phyloP scores from a whole-genome alignment of 2,329 filamentous ascomycete genomes.

The Harringtonia aguacate region DNA sequence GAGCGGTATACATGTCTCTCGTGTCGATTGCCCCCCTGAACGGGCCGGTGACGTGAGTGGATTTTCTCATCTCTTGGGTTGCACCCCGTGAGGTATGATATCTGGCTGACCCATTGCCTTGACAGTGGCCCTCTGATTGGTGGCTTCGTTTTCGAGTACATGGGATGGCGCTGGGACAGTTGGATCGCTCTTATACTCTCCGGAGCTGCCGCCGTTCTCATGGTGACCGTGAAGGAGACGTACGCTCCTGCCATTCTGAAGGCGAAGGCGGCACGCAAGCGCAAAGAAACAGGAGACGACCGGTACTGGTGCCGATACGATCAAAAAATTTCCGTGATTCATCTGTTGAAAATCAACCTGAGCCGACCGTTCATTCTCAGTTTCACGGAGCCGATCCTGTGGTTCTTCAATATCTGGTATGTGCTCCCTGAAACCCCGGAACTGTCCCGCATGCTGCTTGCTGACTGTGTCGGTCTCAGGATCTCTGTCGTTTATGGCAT shows the following conservation, averaged over 20 bases:
- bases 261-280: slow-evolving; percentile 49
- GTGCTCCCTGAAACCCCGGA: too few species aligned
- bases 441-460: too few species aligned
- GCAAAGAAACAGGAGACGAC: slow-evolving; percentile 59
- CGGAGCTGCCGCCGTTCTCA: slow-evolving; percentile 47
- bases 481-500: slow-evolving; percentile 80
- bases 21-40: slow-evolving; percentile 82
- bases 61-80: background rate
- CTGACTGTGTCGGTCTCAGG: slow-evolving; percentile 24
- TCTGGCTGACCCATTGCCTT: background rate
- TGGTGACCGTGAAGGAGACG: slow-evolving; percentile 58
- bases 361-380: slow-evolving; percentile 68
- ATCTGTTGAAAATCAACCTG: slow-evolving; percentile 64
- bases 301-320: slow-evolving; percentile 77
- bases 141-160: slow-evolving; percentile 64
- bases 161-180: slow-evolving; percentile 83
- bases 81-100: background rate
- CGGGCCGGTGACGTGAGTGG: slow-evolving; percentile 37
- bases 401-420: slow-evolving; percentile 58
- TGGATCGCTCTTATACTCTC: slow-evolving; percentile 70
- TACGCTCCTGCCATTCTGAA: slow-evolving; percentile 64
- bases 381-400: slow-evolving; percentile 70
- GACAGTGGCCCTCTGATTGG: slow-evolving; percentile 60
- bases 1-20: slow-evolving; percentile 72
- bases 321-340: slow-evolving; percentile 50